Base-by-base conservation (phyloP, 176 grass and related monocot genomes). In the Poa pratensis region DNA sequence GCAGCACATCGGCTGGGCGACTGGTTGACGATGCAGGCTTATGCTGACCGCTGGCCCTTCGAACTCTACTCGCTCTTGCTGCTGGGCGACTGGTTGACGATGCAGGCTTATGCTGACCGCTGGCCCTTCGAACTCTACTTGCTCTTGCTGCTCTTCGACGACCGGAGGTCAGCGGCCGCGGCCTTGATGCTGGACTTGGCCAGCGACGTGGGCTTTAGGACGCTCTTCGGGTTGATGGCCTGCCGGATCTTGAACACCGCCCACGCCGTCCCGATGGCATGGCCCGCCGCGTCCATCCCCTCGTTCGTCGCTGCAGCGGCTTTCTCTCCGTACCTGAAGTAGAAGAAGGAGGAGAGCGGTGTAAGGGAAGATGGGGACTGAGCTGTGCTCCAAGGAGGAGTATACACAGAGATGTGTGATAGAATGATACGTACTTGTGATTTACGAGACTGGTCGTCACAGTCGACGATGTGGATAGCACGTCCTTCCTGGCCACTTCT, bases 401-500 rank as follows among this genome's bases (percentile, higher is more conserved):
- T 0, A 35, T 4, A 54, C 0, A 60, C 20, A 22, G 3, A 18
- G 16, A 18, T 65, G 20, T 10, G 20, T 1, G 37, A 26, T 10
- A 81, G 46, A 72, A 52, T 34, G 15, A 26, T 4, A 45, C 77
- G 9, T 92, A 97, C 95, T 86, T 92, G 72, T 94, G 95, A 62
- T 82, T 86, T 42, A 97, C 95, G 34, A 97, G 90, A 10, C 79
- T 88, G 15, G 92, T 97, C 6, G 95, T 97, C 64, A 93, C 95
- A 8, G 86, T 90, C 5, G 95, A 97, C 20, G 95, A 97, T 80
- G 92, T 97, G 0, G 95, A 91, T 1, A 94, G 68, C n/a, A 97
- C 95, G 80, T 93, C 91, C 89, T 87, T 97, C 62, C 95, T 92
- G 12, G 95, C 69, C 86, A 91, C 82, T 82, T 97, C 95, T 27